These are phyloP conservation scores for Ballota nigra DNA, from an alignment of 257 asterid species.

Conservation along the genomic window DNA sequence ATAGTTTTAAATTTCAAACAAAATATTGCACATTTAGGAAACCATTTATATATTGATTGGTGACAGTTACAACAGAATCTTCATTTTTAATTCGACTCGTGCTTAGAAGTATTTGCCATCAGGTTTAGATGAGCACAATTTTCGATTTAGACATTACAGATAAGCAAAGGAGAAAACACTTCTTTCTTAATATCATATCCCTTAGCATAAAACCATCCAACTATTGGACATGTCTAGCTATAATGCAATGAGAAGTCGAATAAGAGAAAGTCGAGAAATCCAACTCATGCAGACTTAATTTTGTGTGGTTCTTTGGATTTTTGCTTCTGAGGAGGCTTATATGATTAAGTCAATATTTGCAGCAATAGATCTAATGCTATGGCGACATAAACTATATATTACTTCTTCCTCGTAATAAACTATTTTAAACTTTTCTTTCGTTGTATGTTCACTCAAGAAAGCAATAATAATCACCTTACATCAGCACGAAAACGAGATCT, in stretches of 20 bases:
- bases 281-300: background rate
- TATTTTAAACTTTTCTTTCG: background rate
- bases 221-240: background rate
- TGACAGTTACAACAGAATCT: background rate
- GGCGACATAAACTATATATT: conserved; percentile 15
- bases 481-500: conserved; percentile 12
- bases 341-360: conserved; percentile 29
- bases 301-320: background rate
- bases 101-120: background rate
- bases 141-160: background rate
- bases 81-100: background rate
- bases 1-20: background rate
- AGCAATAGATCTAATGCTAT: conserved; percentile 17
- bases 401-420: conserved; percentile 9
- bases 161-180: background rate
- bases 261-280: conserved; percentile 17
- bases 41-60: background rate
- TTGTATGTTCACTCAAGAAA: background rate
- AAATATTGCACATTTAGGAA: background rate
- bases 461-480: conserved; percentile 6
- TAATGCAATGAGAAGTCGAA: conserved; percentile 11
- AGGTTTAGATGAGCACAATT: background rate
- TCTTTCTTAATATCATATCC: background rate
- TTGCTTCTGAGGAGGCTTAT: conserved; percentile 23
- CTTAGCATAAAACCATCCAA: background rate